Percentiles rank a stretch among this genome's conserved stretches.
These are phyloP conservation scores for Phytopythium kandeliae DNA, from an alignment of 352 stramenopile genomes.

Conservation along the genomic window DNA sequence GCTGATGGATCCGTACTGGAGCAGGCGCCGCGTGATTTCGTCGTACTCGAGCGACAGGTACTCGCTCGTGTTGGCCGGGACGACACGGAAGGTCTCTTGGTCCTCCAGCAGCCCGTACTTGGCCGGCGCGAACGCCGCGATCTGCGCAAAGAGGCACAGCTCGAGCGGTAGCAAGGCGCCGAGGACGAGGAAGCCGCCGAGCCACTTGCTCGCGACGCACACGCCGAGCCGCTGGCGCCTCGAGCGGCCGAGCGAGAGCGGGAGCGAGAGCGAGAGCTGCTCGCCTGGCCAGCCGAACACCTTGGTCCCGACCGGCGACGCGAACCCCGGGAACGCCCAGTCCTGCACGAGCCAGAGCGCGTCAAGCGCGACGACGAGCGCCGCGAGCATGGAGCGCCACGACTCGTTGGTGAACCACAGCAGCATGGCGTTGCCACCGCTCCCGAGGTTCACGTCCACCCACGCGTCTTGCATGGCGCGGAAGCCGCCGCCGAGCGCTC, in stretches of 20 bases:
- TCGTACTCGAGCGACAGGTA: conserved; percentile 6
- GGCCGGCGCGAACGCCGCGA: conserved; percentile 25
- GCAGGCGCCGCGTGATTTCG: conserved; percentile 11
- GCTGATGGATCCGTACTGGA: conserved; percentile 35
- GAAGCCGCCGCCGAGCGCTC: conserved; percentile 23
- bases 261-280: conserved; percentile 15
- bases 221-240: conserved; percentile 9
- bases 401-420: conserved; percentile 32
- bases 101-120: conserved; percentile 29
- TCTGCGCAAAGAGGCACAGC: conserved; percentile 40
- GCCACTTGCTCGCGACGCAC: conserved; percentile 41
- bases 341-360: conserved; percentile 47
- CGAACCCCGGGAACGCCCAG: conserved; percentile 44
- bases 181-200: conserved; percentile 39
- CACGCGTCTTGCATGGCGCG: conserved; percentile 15
- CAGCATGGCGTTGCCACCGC: conserved; percentile 4
- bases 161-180: conserved; percentile 44
- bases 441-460: conserved; percentile 16
- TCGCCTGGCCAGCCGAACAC: conserved; percentile 40
- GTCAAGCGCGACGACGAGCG: conserved; percentile 33
- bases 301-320: conserved; percentile 18
- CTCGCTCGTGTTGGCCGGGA: conserved; percentile 10
- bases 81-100: conserved; percentile 16
- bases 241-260: conserved; percentile 9
- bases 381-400: conserved; percentile 28